phyloP scores from a whole-genome alignment of 768 basidiomycete genomes.

The Mycena leptocephala region DNA sequence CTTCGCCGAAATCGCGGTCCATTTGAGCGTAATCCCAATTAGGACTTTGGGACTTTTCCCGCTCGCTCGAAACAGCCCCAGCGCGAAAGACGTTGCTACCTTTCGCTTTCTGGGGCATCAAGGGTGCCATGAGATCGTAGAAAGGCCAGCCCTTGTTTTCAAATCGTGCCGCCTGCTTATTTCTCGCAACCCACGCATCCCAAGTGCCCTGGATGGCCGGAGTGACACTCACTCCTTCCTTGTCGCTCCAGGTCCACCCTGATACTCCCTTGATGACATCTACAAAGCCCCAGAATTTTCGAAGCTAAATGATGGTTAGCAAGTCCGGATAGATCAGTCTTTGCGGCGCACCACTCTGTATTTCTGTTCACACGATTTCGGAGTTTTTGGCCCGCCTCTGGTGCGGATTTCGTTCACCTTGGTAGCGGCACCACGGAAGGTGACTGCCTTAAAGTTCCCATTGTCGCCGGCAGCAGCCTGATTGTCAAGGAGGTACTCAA shows the following conservation, averaged over 20 bases:
- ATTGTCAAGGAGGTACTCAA: not conserved
- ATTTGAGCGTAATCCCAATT: not conserved
- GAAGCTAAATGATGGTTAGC: not conserved
- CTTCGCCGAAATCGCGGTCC: not conserved
- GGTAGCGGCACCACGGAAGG: not conserved
- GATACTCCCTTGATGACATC: slow-evolving; percentile 37
- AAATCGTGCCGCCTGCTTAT: slow-evolving; percentile 38
- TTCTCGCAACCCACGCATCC: not conserved
- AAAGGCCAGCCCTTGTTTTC: slow-evolving; percentile 42
- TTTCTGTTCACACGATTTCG: not conserved
- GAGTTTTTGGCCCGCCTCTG: not conserved
- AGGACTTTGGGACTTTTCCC: not conserved
- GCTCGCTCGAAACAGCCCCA: not conserved
- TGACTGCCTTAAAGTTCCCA: not conserved
- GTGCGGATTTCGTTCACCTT: not conserved
- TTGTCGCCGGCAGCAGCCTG: not conserved
- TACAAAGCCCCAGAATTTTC: slow-evolving; percentile 3
- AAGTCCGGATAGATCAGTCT: not conserved
- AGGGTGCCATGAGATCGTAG: slow-evolving; percentile 24
- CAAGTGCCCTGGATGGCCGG: slow-evolving; percentile 30
- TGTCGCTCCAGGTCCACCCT: slow-evolving; percentile 46
- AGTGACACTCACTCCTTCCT: slow-evolving; percentile 28
- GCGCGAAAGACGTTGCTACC: slow-evolving; percentile 25
- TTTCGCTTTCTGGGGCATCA: slow-evolving; percentile 31
- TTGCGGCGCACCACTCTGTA: not conserved